These are phyloP conservation scores for Pseudogymnoascus destructans DNA, from an alignment of 2,329 filamentous ascomycete species.

Conservation along the genomic window DNA sequence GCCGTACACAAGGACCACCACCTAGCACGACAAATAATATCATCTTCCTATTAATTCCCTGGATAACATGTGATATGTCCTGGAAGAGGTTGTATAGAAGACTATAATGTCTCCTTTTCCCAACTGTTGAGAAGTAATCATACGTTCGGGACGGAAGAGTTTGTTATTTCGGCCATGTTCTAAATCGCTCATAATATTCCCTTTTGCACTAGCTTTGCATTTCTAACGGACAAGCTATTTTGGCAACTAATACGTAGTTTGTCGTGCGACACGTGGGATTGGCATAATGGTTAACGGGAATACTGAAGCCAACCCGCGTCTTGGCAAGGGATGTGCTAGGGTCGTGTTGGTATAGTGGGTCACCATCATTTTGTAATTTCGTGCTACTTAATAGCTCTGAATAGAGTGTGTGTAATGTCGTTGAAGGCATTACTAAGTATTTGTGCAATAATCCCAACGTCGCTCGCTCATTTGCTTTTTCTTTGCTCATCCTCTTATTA, in stretches of 20 bases:
- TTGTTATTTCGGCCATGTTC: neutral
- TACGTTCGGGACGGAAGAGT: neutral
- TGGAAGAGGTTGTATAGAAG: neutral
- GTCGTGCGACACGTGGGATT: neutral
- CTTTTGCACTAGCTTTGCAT: neutral
- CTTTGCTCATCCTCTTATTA: neutral
- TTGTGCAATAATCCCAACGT: neutral
- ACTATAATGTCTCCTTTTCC: neutral
- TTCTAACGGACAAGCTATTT: neutral
- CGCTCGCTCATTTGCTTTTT: conserved; percentile 8
- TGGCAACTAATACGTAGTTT: neutral
- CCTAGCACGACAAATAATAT: neutral
- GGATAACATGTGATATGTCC: neutral
- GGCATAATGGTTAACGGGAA: neutral
- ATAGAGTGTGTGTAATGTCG: neutral
- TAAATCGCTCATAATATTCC: neutral
- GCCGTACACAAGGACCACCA: neutral
- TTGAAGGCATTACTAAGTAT: neutral
- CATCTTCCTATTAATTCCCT: neutral
- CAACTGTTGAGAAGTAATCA: neutral
- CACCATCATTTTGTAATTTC: neutral
- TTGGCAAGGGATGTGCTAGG: neutral
- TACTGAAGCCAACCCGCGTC: neutral
- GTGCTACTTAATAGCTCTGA: neutral
- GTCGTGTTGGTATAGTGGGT: neutral